Conservation (phyloP, 2,329 filamentous ascomycete genomes). For the Aotearoamyces nothofagi region DNA sequence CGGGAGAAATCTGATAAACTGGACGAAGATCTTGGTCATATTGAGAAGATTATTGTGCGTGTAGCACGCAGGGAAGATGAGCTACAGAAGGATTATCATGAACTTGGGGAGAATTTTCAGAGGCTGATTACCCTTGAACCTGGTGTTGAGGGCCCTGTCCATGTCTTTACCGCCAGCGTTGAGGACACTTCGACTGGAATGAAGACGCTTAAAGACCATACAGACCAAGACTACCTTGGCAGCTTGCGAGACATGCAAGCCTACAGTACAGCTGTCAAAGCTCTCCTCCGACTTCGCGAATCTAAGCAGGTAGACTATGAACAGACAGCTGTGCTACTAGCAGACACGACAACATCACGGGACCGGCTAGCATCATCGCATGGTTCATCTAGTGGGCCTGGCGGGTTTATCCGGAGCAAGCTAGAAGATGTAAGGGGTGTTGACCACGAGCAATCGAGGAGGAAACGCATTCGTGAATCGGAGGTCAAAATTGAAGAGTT, state of each 20-base stretch:
- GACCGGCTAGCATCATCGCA: constrained; percentile 50
- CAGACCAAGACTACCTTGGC: constrained; percentile 89
- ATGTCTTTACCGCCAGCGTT: constrained; percentile 73
- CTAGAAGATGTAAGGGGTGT: constrained; percentile 94
- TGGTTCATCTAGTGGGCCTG: constrained; percentile 51
- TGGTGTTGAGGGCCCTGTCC: constrained; percentile 66
- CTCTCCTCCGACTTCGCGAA: constrained; percentile 81
- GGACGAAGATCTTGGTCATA: constrained; percentile 80
- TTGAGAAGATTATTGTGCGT: constrained; percentile 89
- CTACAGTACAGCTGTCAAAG: constrained; percentile 77
- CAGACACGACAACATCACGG: constrained; percentile 76
- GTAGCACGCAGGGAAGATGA: constrained; percentile 81
- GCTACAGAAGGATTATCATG: constrained; percentile 73
- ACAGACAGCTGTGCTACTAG: constrained; percentile 86
- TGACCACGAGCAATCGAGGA: constrained; percentile 82
- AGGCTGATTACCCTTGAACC: constrained; percentile 83
- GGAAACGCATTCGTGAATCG: constrained; percentile 76
- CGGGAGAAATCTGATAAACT: constrained; percentile 86
- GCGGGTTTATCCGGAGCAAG: constrained; percentile 80
- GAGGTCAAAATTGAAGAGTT: constrained; percentile 88
- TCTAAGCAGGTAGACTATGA: constrained; percentile 98
- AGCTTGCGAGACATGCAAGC: constrained; percentile 90
- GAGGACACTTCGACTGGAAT: constrained; percentile 71
- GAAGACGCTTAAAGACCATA: constrained; percentile 71
- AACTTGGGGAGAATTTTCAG: constrained; percentile 88